These are phyloP conservation scores for Diaporthe destruens DNA, from an alignment of 2,329 filamentous ascomycete genomes.

Conservation along the genomic window DNA sequence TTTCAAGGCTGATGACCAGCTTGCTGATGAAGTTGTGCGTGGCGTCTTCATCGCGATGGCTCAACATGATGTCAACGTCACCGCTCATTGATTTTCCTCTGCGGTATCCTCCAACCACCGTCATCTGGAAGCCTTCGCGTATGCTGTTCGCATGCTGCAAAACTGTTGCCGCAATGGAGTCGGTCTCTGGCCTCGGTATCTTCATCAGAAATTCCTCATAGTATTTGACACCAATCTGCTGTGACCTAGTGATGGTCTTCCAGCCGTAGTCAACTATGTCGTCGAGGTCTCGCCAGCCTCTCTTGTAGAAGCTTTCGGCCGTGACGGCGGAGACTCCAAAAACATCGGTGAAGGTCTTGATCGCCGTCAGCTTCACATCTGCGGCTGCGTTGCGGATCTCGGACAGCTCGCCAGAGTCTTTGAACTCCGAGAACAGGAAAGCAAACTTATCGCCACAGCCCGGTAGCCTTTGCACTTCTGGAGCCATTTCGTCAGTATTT, in stretches of 20 bases:
- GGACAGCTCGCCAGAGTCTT: conserved; percentile 66
- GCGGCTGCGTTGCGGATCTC: conserved; percentile 74
- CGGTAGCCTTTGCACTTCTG: conserved; percentile 72
- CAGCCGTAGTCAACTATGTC: conserved; percentile 89
- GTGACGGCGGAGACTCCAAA: conserved; percentile 92
- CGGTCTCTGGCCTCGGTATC: conserved; percentile 81
- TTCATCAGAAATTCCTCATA: conserved; percentile 84
- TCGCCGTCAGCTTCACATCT: conserved; percentile 72
- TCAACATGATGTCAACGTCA: conserved; percentile 89
- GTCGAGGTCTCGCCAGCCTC: conserved; percentile 85
- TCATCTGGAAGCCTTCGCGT: conserved; percentile 65
- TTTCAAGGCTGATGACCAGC: conserved; percentile 79
- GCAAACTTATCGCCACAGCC: conserved; percentile 87
- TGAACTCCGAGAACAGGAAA: conserved; percentile 82
- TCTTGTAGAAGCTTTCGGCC: conserved; percentile 83
- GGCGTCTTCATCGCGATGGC: conserved; percentile 77
- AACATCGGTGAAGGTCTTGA: conserved; percentile 83
- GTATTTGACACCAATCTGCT: conserved; percentile 95
- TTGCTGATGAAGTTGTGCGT: conserved; percentile 79
- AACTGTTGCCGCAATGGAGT: conserved; percentile 74
- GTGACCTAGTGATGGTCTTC: conserved; percentile 78
- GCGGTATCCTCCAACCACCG: conserved; percentile 84
- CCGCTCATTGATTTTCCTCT: conserved; percentile 80
- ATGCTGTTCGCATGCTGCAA: conserved; percentile 75
- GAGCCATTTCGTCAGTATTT: background rate